Base-by-base conservation (phyloP, 1,284 basidiomycete species). In the Naganishia albida region DNA sequence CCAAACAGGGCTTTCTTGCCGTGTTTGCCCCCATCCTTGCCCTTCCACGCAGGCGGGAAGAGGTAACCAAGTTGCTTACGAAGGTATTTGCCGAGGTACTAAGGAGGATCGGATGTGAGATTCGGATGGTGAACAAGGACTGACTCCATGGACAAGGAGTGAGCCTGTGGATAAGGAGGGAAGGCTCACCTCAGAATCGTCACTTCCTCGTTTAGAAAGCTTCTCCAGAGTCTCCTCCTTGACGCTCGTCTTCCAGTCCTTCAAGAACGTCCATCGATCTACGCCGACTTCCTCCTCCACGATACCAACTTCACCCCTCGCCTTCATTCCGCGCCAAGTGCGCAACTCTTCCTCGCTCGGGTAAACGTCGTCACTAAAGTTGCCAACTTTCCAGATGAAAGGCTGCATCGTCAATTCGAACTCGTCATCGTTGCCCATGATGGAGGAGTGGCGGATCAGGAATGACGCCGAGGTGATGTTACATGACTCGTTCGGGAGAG, bases 181-280 rank as follows among this genome's bases (percentile, higher is more conserved):
- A 23, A 10, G 15, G 64, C 72, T 25, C 48, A 76, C 73, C 49
- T 71, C 69, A 16, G 81, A 74, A 68, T 81, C 80, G 20, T 72
- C 68, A 49, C 70, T 73, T 1, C 81, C 81, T 7, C 74, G 70
- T 43, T 73, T 70, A 16, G 77, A 78, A 67, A 95, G 79, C 10
- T 87, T 85, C 69, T 94, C 89, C 49, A 95, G 82, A 73, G 89
- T 91, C 44, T 82, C 81, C 62, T 89, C 82, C 81, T 87, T 86
- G 13, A 82, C 75, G 0, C 75, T 76, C n/a, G 72, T 74, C 62
- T 75, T 51, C 79, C 80, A 81, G 8, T 72, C 62, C 44, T 67
- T 69, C 49, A 82, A 70, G 68, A 81, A 82, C 10, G 63, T 56
- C 72, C 80, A 78, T 46, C 71, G 69, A 2, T 74, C 73, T 0